Conservation (phyloP, 2,329 filamentous ascomycete species). For the Exophiala sp. region DNA sequence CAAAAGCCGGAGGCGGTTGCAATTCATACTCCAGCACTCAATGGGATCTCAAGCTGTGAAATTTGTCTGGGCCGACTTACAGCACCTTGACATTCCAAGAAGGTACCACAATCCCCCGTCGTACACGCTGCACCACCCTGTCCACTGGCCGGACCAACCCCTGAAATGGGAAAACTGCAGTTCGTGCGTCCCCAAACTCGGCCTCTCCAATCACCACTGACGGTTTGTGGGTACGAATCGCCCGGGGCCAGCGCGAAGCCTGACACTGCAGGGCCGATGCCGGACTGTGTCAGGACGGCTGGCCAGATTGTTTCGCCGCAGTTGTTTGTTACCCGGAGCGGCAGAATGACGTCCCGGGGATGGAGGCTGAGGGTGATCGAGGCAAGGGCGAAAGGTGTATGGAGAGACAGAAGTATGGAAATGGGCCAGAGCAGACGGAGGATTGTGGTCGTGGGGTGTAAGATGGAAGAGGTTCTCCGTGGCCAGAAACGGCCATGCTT, state of each 20-base stretch:
- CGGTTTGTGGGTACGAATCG: slow-evolving; percentile 53
- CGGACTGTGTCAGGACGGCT: slow-evolving; percentile 66
- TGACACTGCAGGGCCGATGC: slow-evolving; percentile 58
- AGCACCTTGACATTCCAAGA: slow-evolving; percentile 61
- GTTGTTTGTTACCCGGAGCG: slow-evolving; percentile 64
- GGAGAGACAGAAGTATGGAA: background rate
- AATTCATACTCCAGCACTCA: too few relatives aligned
- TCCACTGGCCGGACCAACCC: slow-evolving; percentile 47
- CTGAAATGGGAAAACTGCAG: slow-evolving; percentile 65
- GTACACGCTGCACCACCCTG: slow-evolving; percentile 55
- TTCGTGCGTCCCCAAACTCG: slow-evolving; percentile 79
- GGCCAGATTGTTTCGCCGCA: slow-evolving; percentile 70
- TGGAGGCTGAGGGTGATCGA: background rate
- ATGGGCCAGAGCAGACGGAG: background rate
- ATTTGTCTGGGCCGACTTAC: slow-evolving; percentile 46
- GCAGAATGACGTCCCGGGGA: slow-evolving; percentile 41
- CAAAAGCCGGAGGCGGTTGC: too few relatives aligned
- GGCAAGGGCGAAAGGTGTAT: background rate
- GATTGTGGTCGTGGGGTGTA: background rate
- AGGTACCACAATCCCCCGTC: slow-evolving; percentile 70
- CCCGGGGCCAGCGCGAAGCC: slow-evolving; percentile 64
- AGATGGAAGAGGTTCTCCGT: background rate
- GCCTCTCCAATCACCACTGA: slow-evolving; percentile 71
- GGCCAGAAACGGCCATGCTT: background rate
- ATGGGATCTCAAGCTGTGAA: too few relatives aligned